Conservation (phyloP, 1,284 basidiomycete species). For the Papiliotrema fonsecae region DNA sequence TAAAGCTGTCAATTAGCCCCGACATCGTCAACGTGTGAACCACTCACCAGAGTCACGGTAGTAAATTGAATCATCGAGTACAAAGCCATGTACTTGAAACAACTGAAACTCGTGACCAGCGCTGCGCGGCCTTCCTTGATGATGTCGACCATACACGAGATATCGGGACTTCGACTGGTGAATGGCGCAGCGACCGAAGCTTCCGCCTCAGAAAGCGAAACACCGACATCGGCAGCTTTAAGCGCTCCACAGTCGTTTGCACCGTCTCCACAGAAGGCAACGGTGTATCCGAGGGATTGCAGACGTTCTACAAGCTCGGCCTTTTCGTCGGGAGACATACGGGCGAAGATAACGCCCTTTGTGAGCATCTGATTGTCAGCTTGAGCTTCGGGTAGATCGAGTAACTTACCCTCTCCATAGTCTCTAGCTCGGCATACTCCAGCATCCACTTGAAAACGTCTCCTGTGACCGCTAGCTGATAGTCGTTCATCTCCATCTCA, state of each 20-base stretch:
- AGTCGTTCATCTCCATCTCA: conserved; percentile 69
- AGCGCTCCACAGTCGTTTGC: conserved; percentile 98
- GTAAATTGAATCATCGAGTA: conserved; percentile 55
- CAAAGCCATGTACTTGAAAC: conserved; percentile 92
- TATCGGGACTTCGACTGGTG: conserved; percentile 89
- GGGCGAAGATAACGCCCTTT: conserved; percentile 92
- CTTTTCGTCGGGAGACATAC: conserved; percentile 99
- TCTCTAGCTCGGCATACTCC: conserved; percentile 89
- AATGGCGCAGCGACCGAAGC: conserved; percentile 99
- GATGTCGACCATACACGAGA: conserved; percentile 91
- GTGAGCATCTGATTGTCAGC: conserved; percentile 81
- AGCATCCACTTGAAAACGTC: conserved; percentile 99
- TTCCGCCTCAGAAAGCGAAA: conserved; percentile 95
- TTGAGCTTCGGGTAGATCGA: not conserved
- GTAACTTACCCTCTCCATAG: conserved; percentile 71
- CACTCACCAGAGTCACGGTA: conserved; percentile 63
- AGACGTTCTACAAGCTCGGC: conserved; percentile 95
- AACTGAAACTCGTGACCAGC: conserved; percentile 94
- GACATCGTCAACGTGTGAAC: not conserved
- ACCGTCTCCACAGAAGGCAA: conserved; percentile 97
- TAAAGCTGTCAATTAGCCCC: conserved; percentile 56
- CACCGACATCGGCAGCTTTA: conserved; percentile 96
- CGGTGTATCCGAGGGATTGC: conserved; percentile 88
- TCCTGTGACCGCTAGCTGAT: conserved; percentile 89
- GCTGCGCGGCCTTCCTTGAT: conserved; percentile 95